Evolutionary conservation across 495 filamentous ascomycete genomes (phyloP), one percentile per base, ranked within the genome.

Genomic region (Penicillium desertorum): DNA sequence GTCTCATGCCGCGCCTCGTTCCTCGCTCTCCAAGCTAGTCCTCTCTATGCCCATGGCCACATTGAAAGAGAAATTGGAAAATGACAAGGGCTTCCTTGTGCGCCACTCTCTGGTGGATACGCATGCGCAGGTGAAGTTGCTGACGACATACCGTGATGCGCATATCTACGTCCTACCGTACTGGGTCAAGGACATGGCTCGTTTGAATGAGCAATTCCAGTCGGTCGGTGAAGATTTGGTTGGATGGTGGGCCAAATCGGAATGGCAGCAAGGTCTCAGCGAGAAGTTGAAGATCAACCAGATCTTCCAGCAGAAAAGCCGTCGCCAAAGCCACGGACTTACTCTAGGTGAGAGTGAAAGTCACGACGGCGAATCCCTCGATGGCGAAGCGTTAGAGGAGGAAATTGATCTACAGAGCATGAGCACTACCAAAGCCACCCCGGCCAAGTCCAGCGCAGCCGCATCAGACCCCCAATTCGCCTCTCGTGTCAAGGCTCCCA

Each of bases 181-280:
- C 60, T 98, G 95, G 94, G 83, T 96, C 7, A 80, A 92, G 60
- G 85, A 91, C n/a, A 84, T 96, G 64, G 81, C 92, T 25, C 79
- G 79, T 49, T 76, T 75, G 25, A 93, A 98, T 58, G 87, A 93
- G 19, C 84, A 78, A 19, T 81, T 98, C 44, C 88, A 96, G 50
- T 92, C 84, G 41, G 83, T 99, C 52, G 87, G 88, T 50, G 94
- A 99, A 73, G 95, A 98, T 62, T 81, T 97, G 19, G 71, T 99
- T 17, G 93, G 92, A 12, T 96, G 88, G 87, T 96, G 92, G 92
- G 91, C 91, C 12, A 98, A 98, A 68, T 81, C 92, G 1, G 84
- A 81, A 34, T 99, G 94, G 94, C 92, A 97, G 71, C 76, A 82
- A 22, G 88, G 90, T 0, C 75, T 97, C 0, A 83, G 79, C 1